Conservation (phyloP, 768 basidiomycete genomes). For the Crucibulum laeve region DNA sequence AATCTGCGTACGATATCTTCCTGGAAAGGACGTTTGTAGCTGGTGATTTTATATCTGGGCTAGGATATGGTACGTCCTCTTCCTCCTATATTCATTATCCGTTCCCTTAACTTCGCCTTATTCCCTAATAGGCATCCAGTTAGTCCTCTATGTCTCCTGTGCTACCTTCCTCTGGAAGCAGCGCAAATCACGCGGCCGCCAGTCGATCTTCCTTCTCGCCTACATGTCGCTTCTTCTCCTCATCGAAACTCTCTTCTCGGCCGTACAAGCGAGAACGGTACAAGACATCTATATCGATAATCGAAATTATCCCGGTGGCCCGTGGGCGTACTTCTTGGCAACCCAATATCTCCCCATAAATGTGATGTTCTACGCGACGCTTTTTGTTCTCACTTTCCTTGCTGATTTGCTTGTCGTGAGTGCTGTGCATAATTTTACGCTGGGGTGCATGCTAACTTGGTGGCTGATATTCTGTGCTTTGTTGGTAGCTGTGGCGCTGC, state of each 20-base stretch:
- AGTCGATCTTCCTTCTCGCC: slow-evolving; percentile 26
- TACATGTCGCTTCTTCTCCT: slow-evolving; percentile 33
- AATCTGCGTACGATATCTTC: slow-evolving; percentile 24
- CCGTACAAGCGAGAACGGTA: slow-evolving; percentile 34
- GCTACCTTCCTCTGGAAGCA: slow-evolving; percentile 31
- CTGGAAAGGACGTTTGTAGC: slow-evolving; percentile 37
- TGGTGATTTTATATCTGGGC: slow-evolving; percentile 34
- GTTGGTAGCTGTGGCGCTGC: slow-evolving; percentile 38
- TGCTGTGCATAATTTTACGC: neutral
- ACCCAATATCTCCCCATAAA: slow-evolving; percentile 36
- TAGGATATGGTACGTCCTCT: slow-evolving; percentile 31
- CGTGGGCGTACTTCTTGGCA: slow-evolving; percentile 38
- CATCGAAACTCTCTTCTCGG: slow-evolving; percentile 32
- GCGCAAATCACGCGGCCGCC: slow-evolving; percentile 17
- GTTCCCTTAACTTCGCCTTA: neutral
- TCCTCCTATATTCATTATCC: neutral
- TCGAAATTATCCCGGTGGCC: slow-evolving; percentile 35
- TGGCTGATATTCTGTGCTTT: neutral
- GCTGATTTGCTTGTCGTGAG: slow-evolving; percentile 39
- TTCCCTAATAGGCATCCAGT: slow-evolving; percentile 25
- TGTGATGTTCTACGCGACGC: slow-evolving; percentile 36
- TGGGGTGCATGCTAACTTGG: neutral
- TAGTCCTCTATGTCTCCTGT: slow-evolving; percentile 32
- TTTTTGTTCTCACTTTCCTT: slow-evolving; percentile 38
- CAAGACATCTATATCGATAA: slow-evolving; percentile 39